Percentiles rank a stretch among this genome's conserved stretches.
Evolutionary conservation across 306 rosid genomes (phyloP).

Genomic region (Glycine latifolia): DNA sequence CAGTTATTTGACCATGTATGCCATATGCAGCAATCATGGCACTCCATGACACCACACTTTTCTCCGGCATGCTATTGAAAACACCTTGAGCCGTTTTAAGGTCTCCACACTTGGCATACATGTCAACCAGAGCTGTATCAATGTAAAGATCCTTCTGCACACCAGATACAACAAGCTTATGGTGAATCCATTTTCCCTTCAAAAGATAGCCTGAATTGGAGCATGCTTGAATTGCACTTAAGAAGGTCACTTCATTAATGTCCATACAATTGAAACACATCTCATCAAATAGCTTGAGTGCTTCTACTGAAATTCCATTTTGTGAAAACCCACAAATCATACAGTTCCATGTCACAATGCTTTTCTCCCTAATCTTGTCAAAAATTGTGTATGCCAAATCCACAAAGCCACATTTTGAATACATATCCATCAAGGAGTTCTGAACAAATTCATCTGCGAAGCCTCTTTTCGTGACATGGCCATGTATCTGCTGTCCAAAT

Average conservation of each 20-base stretch:
- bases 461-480: conserved; percentile 74
- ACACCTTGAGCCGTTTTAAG: conserved; percentile 65
- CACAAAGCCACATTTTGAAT: conserved; percentile 80
- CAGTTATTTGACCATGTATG: conserved; percentile 68
- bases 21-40: conserved; percentile 87
- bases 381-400: conserved; percentile 69
- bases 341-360: conserved; percentile 85
- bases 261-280: conserved; percentile 62
- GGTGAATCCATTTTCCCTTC: conserved; percentile 95
- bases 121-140: conserved; percentile 75
- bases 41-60: conserved; percentile 90
- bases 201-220: conserved; percentile 77
- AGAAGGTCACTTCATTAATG: conserved; percentile 74
- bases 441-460: conserved; percentile 71
- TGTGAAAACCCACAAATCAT: conserved; percentile 85
- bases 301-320: conserved; percentile 73
- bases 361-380: conserved; percentile 49
- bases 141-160: conserved; percentile 60
- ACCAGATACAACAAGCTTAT: conserved; percentile 69
- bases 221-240: conserved; percentile 90
- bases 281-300: conserved; percentile 75
- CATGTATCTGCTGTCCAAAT: conserved; percentile 78
- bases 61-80: conserved; percentile 70
- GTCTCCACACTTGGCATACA: conserved; percentile 93
- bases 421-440: conserved; percentile 87